Percentiles rank a stretch among this genome's conserved stretches.
phyloP scores from a whole-genome alignment of 768 basidiomycete species.

The Pleurotus ostreatus region DNA sequence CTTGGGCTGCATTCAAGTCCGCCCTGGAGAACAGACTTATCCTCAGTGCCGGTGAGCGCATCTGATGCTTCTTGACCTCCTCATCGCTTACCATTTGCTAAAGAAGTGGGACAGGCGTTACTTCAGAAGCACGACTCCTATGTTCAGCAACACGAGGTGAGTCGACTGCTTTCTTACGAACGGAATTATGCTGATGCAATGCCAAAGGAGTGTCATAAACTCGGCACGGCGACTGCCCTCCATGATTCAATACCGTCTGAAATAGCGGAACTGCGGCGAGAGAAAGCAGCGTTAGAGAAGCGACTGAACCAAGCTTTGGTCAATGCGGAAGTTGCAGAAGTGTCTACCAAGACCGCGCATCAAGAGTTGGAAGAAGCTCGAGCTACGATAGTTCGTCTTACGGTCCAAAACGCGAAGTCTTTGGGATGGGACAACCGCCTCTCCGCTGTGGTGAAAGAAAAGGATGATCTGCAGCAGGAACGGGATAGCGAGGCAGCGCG shows the following conservation, averaged over 20 bases:
- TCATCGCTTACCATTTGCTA: conserved; percentile 4
- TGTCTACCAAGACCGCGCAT: conserved; percentile 68
- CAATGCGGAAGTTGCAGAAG: conserved; percentile 79
- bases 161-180: conserved; percentile 13
- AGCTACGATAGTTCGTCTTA: conserved; percentile 60
- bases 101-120: conserved; percentile 89
- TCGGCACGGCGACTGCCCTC: conserved; percentile 25
- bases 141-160: conserved; percentile 66
- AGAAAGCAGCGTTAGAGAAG: conserved; percentile 65
- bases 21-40: conserved; percentile 74
- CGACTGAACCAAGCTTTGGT: conserved; percentile 74
- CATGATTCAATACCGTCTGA: conserved; percentile 17
- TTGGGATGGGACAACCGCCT: conserved; percentile 69
- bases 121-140: conserved; percentile 85
- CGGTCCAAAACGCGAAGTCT: conserved; percentile 64
- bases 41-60: conserved; percentile 75
- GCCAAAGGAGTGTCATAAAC: conserved; percentile 14
- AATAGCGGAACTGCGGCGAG: conserved; percentile 38
- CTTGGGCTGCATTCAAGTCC: conserved; percentile 62
- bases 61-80: not conserved
- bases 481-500: conserved; percentile 65
- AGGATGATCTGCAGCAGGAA: conserved; percentile 84
- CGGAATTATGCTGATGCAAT: conserved; percentile 10
- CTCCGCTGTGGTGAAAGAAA: conserved; percentile 62
- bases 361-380: conserved; percentile 76